A percentile compares a stretch with the other conserved stretches of the same genome.
Evolutionary conservation across 495 filamentous ascomycete genomes (phyloP).

Genomic region (Podospora didyma): DNA sequence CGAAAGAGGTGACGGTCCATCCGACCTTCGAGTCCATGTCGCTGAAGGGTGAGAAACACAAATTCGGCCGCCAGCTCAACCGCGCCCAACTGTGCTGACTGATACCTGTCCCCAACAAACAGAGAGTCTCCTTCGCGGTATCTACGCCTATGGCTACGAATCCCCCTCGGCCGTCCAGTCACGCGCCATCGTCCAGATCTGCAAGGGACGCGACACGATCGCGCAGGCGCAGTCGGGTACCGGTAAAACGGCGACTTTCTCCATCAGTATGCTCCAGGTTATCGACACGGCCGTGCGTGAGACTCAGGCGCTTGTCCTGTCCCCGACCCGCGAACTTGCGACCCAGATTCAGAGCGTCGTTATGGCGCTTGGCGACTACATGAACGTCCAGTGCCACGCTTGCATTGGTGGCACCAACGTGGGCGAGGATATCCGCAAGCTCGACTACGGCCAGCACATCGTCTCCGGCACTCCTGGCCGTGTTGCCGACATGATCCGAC

Average conservation of each 20-base stretch:
- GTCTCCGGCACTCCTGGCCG: slow-evolving; percentile 96
- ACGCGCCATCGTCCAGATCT: slow-evolving; percentile 96
- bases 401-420: slow-evolving; percentile 99
- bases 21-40: slow-evolving; percentile 55
- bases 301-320: slow-evolving; percentile 93
- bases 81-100: neutral
- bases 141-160: slow-evolving; percentile 98
- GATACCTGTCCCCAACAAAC: neutral
- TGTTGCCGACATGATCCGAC: slow-evolving; percentile 98
- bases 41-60: slow-evolving; percentile 57
- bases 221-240: slow-evolving; percentile 99
- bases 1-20: slow-evolving; percentile 90
- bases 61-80: neutral
- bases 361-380: slow-evolving; percentile 97
- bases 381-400: slow-evolving; percentile 98
- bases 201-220: slow-evolving; percentile 97
- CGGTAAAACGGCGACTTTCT: slow-evolving; percentile 99
- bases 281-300: slow-evolving; percentile 90
- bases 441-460: slow-evolving; percentile 92
- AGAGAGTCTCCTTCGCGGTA: slow-evolving; percentile 92
- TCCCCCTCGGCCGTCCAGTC: slow-evolving; percentile 96
- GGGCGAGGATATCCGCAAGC: slow-evolving; percentile 94
- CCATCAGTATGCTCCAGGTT: slow-evolving; percentile 96
- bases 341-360: slow-evolving; percentile 99
- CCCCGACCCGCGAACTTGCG: slow-evolving; percentile 94